Percentiles rank a stretch among this genome's conserved stretches.
Evolutionary conservation across 352 stramenopile genomes (phyloP).

Genomic region (Phytopythium mirpurense): DNA sequence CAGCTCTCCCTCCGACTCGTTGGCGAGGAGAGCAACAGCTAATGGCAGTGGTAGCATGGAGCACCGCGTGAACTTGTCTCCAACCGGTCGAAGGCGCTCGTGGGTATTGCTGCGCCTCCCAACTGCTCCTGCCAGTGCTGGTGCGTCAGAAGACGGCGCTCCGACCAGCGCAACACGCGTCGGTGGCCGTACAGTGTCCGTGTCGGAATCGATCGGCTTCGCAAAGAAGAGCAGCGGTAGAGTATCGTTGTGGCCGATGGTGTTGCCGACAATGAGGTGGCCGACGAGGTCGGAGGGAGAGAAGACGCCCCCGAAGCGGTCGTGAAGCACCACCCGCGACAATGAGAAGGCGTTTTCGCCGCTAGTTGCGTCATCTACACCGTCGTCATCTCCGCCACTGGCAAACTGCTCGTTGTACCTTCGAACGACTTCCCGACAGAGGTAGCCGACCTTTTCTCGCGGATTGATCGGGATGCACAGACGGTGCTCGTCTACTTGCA

Average conservation of each 20-base stretch:
- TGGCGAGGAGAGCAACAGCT: slow-evolving; percentile 53
- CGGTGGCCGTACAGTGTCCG: not conserved
- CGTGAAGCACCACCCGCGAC: slow-evolving; percentile 41
- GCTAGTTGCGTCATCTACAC: too few relatives aligned
- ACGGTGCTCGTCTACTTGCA: slow-evolving; percentile 50
- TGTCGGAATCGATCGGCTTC: not conserved
- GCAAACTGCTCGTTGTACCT: slow-evolving; percentile 60
- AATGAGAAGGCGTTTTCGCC: slow-evolving; percentile 10
- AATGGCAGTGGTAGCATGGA: slow-evolving; percentile 59
- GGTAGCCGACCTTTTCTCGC: slow-evolving; percentile 29
- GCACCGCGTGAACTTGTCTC: slow-evolving; percentile 18
- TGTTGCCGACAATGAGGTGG: not conserved
- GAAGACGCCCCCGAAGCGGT: slow-evolving; percentile 49
- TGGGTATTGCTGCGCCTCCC: too few relatives aligned
- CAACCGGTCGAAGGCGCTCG: not conserved
- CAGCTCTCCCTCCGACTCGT: slow-evolving; percentile 53
- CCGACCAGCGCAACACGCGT: not conserved
- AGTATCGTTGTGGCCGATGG: not conserved
- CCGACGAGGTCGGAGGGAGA: slow-evolving; percentile 25
- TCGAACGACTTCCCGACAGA: slow-evolving; percentile 50
- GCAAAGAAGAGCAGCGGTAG: slow-evolving; percentile 4
- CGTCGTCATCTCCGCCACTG: slow-evolving; percentile 5
- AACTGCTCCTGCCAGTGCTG: not conserved
- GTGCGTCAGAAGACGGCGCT: not conserved
- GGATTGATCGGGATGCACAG: slow-evolving; percentile 54